phyloP scores from a whole-genome alignment of 1,139 yeast genomes.

The Debaryomyces psychrophilus region DNA sequence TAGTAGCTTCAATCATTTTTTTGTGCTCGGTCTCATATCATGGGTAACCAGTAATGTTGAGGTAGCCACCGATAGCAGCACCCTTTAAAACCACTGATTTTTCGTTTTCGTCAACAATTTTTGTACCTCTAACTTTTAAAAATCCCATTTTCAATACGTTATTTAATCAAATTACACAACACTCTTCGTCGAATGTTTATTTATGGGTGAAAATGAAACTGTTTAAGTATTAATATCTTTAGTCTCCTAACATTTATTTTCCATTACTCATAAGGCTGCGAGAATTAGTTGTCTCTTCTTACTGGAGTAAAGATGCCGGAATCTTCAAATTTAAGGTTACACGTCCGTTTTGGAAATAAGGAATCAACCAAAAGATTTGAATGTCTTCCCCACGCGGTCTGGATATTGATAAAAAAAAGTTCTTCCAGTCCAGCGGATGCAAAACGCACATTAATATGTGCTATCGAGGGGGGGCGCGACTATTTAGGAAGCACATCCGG shows the following conservation, averaged over 20 bases:
- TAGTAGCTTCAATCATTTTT: constrained; percentile 31
- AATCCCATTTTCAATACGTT: constrained; percentile 5
- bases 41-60: constrained; percentile 52
- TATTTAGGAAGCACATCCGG: too few species aligned
- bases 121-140: constrained; percentile 30
- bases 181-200: too few species aligned
- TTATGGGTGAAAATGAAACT: neutral
- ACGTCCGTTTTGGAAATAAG: neutral
- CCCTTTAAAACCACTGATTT: constrained; percentile 39
- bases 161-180: too few species aligned
- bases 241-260: neutral
- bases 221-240: neutral
- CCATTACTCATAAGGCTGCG: neutral
- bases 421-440: too few species aligned
- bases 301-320: neutral
- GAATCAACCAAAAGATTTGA: too few species aligned
- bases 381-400: too few species aligned
- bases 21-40: constrained; percentile 53
- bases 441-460: too few species aligned
- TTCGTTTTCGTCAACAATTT: constrained; percentile 42
- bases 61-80: constrained; percentile 49
- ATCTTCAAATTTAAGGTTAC: neutral
- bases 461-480: too few species aligned
- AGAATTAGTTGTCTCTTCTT: neutral
- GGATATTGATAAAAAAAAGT: too few species aligned